Evolutionary conservation across 768 basidiomycete genomes (phyloP).

Genomic region (Chlorophyllum brunneum): DNA sequence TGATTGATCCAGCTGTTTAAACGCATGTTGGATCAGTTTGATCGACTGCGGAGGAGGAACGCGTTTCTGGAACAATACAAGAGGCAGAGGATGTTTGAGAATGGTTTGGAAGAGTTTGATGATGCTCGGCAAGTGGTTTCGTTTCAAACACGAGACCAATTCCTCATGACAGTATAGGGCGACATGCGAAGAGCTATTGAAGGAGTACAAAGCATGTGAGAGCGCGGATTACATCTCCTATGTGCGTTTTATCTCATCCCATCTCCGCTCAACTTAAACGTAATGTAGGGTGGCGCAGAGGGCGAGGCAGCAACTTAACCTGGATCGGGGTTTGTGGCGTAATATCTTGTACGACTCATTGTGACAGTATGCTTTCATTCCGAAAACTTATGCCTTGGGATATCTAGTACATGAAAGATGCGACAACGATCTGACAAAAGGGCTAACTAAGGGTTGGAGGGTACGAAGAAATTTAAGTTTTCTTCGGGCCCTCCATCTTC

Average conservation of each 20-base stretch:
- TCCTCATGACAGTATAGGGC: slow-evolving; percentile 43
- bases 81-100: slow-evolving; percentile 93
- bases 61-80: slow-evolving; percentile 98
- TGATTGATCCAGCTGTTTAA: slow-evolving; percentile 71
- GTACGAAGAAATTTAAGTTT: slow-evolving; percentile 25
- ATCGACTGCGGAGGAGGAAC: slow-evolving; percentile 78
- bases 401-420: background rate
- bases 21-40: slow-evolving; percentile 94
- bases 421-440: background rate
- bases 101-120: slow-evolving; percentile 93
- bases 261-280: background rate
- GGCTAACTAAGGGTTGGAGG: slow-evolving; percentile 5
- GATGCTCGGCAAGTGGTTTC: slow-evolving; percentile 74
- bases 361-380: slow-evolving; percentile 2
- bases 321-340: background rate
- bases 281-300: slow-evolving; percentile 14
- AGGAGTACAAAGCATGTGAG: slow-evolving; percentile 96
- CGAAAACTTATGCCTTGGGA: background rate
- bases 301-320: slow-evolving; percentile 9
- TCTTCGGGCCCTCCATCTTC: slow-evolving; percentile 77
- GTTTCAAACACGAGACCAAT: background rate
- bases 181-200: slow-evolving; percentile 81
- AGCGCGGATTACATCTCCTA: slow-evolving; percentile 92
- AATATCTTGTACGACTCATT: background rate
- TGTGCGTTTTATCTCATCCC: slow-evolving; percentile 38